Evolutionary conservation across 129 eudicot genomes (phyloP), one percentile per base, ranked within the genome.

Genomic region (Solidago caesia): DNA sequence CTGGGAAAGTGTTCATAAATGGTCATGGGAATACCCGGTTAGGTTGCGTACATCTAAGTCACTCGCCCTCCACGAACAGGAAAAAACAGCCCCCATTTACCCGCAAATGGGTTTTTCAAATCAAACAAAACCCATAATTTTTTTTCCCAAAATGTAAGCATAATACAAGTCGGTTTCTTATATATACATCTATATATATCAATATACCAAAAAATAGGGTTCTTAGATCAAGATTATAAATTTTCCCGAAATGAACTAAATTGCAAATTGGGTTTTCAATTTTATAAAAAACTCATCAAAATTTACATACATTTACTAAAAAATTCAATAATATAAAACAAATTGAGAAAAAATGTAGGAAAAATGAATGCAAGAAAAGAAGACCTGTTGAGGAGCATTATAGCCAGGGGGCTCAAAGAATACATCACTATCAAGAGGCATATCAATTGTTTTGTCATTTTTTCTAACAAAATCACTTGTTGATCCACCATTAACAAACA

Each of bases 341-440:
- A 47, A n/a, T 27, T 13, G 3, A 10, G 6, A 13, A 25, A 52
- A 8, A 7, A 47, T 11, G 49, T 67, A 41, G 64, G 52, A 10
- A 44, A 62, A 59, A 6, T 7, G 46, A 39, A 9, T 53, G 16
- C 14, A 39, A 67, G 57, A 44, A 84, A 89, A 33, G 39, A 33
- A 47, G 1, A 92, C 96, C 97, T 92, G 97, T 77, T 92, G 98
- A 78, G 96, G 96, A 45, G 96, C 96, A 77, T 92, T 92, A 75
- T 82, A 89, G 69, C 98, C 96, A 26, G 84, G 83, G 76, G 97
- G 97, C 11, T 70, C 87, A 52, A 26, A 51, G 64, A 89, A 92
- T 5, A 92, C 97, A 76, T 89, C 97, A 67, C 89, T 87, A 39
- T 85, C 88, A 27, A 85, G 84, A 26, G 96, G 89, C 94, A 92